Conservation (phyloP, 225 moss, liverwort and hornwort genomes). For the Ulota crispa region DNA sequence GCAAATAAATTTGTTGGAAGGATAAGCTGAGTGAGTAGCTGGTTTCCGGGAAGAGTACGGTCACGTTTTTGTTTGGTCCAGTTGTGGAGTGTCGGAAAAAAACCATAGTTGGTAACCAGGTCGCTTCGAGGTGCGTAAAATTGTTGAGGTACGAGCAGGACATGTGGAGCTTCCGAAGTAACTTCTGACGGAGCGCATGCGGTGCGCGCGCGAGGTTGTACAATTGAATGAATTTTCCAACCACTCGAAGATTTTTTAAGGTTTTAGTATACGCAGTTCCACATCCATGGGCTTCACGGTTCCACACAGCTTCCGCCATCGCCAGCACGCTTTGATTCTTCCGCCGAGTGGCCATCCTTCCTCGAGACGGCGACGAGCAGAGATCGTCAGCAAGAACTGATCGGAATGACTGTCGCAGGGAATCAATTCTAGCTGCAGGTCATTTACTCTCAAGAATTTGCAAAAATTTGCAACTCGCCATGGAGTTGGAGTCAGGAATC, state of each 20-base stretch:
- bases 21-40: no score
- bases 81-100: not conserved
- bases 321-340: slow-evolving; percentile 1
- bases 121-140: not conserved
- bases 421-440: not conserved
- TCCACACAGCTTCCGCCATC: not conserved
- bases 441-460: no score
- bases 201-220: not conserved
- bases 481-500: slow-evolving; percentile 32
- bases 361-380: not conserved
- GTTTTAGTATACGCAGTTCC: no score
- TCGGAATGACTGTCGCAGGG: no score
- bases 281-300: not conserved
- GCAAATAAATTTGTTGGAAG: no score
- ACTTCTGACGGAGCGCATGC: not conserved
- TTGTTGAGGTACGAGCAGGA: no score
- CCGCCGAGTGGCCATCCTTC: slow-evolving; percentile 21
- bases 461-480: not conserved
- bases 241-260: not conserved
- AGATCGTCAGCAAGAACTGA: not conserved
- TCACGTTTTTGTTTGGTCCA: no score
- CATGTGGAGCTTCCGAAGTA: not conserved
- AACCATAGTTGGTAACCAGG: not conserved
- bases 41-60: not conserved
- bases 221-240: not conserved